Percentiles rank a stretch among this genome's conserved stretches.
phyloP scores from a whole-genome alignment of 78 protist species.

The Dictyostelium discoideum region DNA sequence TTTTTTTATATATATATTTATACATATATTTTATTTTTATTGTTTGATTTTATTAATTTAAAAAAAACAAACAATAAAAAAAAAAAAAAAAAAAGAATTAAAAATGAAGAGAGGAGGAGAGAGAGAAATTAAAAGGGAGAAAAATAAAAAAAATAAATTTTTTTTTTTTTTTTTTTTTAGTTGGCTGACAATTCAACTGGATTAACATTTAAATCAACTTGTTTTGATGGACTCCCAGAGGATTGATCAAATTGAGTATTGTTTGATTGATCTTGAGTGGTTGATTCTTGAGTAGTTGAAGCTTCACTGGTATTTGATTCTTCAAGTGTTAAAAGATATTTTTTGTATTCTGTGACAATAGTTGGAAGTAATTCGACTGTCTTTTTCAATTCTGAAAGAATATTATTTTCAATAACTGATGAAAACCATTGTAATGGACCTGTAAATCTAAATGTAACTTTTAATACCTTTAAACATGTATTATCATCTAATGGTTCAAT shows the following conservation, averaged over 20 bases:
- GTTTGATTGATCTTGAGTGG: neutral
- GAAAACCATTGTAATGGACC: slow-evolving; percentile 80
- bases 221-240: neutral
- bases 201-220: neutral
- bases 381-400: slow-evolving; percentile 65
- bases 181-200: slow-evolving; percentile 1
- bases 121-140: neutral
- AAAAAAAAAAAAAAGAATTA: neutral
- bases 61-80: neutral
- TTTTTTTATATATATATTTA: neutral
- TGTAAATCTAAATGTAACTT: slow-evolving; percentile 61
- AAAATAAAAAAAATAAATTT: too few relatives aligned
- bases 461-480: slow-evolving; percentile 48
- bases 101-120: neutral
- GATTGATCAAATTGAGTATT: neutral
- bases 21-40: neutral
- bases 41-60: neutral
- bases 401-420: slow-evolving; percentile 61
- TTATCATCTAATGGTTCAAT: slow-evolving; percentile 73
- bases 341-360: slow-evolving; percentile 39
- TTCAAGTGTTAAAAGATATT: neutral
- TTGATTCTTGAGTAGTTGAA: neutral
- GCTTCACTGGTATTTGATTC: neutral
- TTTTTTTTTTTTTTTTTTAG: neutral
- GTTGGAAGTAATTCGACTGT: slow-evolving; percentile 41